A percentile compares a stretch with the other conserved stretches of the same genome.
Conservation (phyloP, 352 stramenopile species). For the Phytophthora boehmeriae region DNA sequence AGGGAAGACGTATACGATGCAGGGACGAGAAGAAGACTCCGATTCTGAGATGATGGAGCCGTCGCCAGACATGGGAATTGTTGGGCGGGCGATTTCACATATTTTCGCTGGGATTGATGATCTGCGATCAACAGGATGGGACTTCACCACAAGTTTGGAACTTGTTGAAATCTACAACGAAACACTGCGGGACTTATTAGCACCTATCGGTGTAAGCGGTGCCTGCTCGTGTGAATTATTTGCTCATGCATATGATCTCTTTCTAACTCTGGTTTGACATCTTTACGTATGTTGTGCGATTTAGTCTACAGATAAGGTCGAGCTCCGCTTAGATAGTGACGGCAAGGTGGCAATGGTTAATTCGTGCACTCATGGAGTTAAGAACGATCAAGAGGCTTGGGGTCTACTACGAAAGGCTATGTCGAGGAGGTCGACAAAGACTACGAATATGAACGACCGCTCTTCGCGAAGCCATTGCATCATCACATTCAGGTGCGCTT, state of each 20-base stretch:
- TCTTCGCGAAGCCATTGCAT: slow-evolving; percentile 88
- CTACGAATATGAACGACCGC: slow-evolving; percentile 85
- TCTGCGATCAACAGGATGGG: slow-evolving; percentile 69
- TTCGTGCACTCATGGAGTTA: slow-evolving; percentile 59
- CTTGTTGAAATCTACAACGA: slow-evolving; percentile 99
- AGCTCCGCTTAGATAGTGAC: slow-evolving; percentile 69
- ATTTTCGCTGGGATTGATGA: slow-evolving; percentile 77
- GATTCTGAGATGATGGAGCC: slow-evolving; percentile 41
- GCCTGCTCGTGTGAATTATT: neutral
- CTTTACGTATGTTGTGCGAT: neutral
- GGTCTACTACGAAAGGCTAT: slow-evolving; percentile 67
- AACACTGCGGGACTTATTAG: slow-evolving; percentile 93
- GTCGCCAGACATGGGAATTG: slow-evolving; percentile 76
- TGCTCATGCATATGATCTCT: slow-evolving; percentile 4
- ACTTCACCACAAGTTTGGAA: slow-evolving; percentile 74
- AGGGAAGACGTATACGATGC: slow-evolving; percentile 91
- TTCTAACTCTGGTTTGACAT: slow-evolving; percentile 1
- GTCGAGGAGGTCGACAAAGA: slow-evolving; percentile 72
- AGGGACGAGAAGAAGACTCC: slow-evolving; percentile 55
- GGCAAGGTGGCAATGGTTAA: slow-evolving; percentile 73
- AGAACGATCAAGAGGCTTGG: slow-evolving; percentile 69
- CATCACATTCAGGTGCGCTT: slow-evolving; percentile 77
- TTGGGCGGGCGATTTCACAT: slow-evolving; percentile 77
- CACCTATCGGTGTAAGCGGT: slow-evolving; percentile 49
- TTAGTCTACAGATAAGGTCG: slow-evolving; percentile 71